Conservation (phyloP, 2,329 filamentous ascomycete species). For the Fonsecaea pedrosoi region DNA sequence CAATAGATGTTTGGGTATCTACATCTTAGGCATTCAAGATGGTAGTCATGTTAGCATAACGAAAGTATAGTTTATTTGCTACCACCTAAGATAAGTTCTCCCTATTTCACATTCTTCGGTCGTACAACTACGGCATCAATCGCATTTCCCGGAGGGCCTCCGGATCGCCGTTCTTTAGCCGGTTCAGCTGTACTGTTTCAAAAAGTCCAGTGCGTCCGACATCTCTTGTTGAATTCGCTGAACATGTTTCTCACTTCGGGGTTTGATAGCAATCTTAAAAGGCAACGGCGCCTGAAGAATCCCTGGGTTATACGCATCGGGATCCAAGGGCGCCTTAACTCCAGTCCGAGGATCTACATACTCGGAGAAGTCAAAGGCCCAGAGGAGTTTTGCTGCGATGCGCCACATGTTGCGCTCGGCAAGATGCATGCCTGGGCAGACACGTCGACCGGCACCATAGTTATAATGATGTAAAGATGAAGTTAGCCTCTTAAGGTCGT, state of each 20-base stretch:
- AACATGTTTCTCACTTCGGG: slow-evolving; percentile 10
- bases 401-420: slow-evolving; percentile 10
- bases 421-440: slow-evolving; percentile 16
- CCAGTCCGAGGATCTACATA: slow-evolving; percentile 11
- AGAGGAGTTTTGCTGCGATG: slow-evolving; percentile 3
- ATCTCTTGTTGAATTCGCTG: background rate
- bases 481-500: background rate
- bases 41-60: background rate
- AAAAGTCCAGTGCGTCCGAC: slow-evolving; percentile 1
- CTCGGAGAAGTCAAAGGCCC: slow-evolving; percentile 14
- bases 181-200: background rate
- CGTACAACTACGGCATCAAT: background rate
- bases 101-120: background rate
- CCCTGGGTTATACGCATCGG: slow-evolving; percentile 12
- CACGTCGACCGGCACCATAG: slow-evolving; percentile 10
- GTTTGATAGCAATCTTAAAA: slow-evolving; percentile 12
- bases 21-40: background rate
- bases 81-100: background rate
- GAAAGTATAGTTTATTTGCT: background rate
- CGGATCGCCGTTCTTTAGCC: background rate
- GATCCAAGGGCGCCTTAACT: slow-evolving; percentile 5
- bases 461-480: slow-evolving; percentile 1
- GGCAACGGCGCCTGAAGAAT: slow-evolving; percentile 14
- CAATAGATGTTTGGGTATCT: background rate
- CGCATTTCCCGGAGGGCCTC: background rate